Conservation (phyloP, 1,284 basidiomycete genomes). For the Leucoagaricus sp. region DNA sequence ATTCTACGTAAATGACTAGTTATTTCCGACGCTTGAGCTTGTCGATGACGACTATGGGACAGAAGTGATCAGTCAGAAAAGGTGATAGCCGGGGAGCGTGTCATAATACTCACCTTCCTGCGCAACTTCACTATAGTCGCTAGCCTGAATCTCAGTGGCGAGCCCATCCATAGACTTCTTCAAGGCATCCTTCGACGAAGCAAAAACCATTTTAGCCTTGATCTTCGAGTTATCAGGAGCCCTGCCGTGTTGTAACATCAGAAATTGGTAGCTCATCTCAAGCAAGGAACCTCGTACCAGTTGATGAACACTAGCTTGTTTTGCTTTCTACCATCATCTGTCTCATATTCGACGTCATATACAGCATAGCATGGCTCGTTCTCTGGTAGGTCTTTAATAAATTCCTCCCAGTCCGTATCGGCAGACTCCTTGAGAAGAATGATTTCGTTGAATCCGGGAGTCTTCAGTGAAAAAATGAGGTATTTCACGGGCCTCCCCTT, state of each 20-base stretch:
- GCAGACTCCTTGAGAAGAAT: conserved; percentile 65
- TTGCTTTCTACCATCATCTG: conserved; percentile 79
- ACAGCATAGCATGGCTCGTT: conserved; percentile 86
- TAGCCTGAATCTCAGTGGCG: conserved; percentile 85
- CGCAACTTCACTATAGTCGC: conserved; percentile 45
- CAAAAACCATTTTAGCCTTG: conserved; percentile 94
- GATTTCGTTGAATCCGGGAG: conserved; percentile 67
- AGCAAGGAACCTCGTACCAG: conserved; percentile 56
- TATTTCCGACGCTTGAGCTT: not conserved
- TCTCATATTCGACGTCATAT: conserved; percentile 90
- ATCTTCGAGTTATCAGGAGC: conserved; percentile 86
- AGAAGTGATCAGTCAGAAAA: not conserved
- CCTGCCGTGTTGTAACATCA: conserved; percentile 49
- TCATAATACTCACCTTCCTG: not conserved
- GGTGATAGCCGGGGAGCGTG: not conserved
- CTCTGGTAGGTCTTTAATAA: conserved; percentile 77
- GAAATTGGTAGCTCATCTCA: not conserved
- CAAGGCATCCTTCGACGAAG: conserved; percentile 90
- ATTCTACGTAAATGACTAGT: not conserved
- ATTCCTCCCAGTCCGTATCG: conserved; percentile 68
- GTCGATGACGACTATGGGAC: not conserved
- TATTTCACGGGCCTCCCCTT: conserved; percentile 82
- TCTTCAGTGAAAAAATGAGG: conserved; percentile 81
- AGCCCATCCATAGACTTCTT: conserved; percentile 75
- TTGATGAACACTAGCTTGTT: conserved; percentile 90